Percentiles rank a stretch among this genome's conserved stretches.
These are phyloP conservation scores for Drosera spatulata DNA, from an alignment of 179 eudicot species.

Conservation along the genomic window DNA sequence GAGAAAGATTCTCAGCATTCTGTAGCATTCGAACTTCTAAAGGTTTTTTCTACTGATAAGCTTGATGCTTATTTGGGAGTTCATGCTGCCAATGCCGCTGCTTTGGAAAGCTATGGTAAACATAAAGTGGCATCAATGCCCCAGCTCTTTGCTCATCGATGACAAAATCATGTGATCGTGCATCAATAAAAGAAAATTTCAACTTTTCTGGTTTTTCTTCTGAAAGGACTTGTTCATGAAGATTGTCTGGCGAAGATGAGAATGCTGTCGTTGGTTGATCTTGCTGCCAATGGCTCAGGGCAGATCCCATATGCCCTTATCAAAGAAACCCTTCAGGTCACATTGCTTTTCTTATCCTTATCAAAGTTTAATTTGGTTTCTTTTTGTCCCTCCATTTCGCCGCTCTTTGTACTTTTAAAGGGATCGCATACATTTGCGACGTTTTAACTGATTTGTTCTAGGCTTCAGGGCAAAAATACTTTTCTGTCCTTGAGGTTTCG, in stretches of 20 bases:
- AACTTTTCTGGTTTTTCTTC: background rate
- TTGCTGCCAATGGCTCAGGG: conserved; percentile 57
- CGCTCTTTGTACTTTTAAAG: no score
- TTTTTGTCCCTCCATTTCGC: no score
- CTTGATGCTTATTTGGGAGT: conserved; percentile 69
- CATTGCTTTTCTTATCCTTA: conserved; percentile 10
- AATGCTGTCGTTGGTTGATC: conserved; percentile 75
- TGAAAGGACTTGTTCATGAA: conserved; percentile 76
- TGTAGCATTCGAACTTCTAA: conserved; percentile 59
- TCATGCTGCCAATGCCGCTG: conserved; percentile 49
- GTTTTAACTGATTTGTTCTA: no score
- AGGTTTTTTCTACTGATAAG: conserved; percentile 68
- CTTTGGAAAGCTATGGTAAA: conserved; percentile 60
- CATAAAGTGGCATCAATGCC: background rate
- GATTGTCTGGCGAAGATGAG: conserved; percentile 86
- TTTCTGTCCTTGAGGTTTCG: no score
- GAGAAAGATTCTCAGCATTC: conserved; percentile 73
- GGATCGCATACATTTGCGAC: no score
- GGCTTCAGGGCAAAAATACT: no score
- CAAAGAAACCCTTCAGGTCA: conserved; percentile 64
- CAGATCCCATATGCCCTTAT: conserved; percentile 66
- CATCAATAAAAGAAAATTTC: no score
- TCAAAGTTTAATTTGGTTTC: no score
- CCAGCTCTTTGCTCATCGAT: no score
- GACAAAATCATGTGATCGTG: no score